phyloP scores from a whole-genome alignment of 73 alveolate genomes.

The Symbiodinium pilosum region DNA sequence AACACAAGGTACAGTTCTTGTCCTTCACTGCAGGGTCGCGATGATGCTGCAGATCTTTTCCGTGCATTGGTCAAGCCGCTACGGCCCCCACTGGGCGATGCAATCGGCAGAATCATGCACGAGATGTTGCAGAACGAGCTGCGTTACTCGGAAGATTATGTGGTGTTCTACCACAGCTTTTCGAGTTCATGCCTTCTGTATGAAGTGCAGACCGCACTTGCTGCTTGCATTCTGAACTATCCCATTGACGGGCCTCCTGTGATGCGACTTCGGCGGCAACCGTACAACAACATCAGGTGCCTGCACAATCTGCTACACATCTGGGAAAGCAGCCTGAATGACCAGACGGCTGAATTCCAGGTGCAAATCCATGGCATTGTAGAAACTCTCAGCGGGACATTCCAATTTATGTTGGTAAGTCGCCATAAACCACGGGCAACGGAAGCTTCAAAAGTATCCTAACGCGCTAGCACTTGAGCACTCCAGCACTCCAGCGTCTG shows the following conservation, averaged over 20 bases:
- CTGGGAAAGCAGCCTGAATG: constrained; percentile 19
- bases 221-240: constrained; percentile 22
- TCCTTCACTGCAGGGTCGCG: not conserved
- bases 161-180: constrained; percentile 29
- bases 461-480: too few relatives aligned
- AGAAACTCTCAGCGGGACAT: too few relatives aligned
- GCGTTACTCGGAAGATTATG: constrained; percentile 9
- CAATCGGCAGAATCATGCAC: constrained; percentile 15
- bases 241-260: constrained; percentile 58
- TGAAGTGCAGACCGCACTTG: constrained; percentile 52
- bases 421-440: too few relatives aligned
- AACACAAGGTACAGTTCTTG: not conserved
- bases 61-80: not conserved
- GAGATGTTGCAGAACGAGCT: constrained; percentile 55
- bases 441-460: too few relatives aligned
- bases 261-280: constrained; percentile 26
- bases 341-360: constrained; percentile 43
- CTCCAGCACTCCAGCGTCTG: too few relatives aligned
- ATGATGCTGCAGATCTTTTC: not conserved
- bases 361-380: too few relatives aligned
- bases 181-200: constrained; percentile 25
- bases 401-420: too few relatives aligned
- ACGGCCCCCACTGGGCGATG: not conserved
- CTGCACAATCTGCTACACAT: not conserved
- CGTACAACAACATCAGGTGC: constrained; percentile 9